These are phyloP conservation scores for Cephalotrichum gorgonifer DNA, from an alignment of 2,329 filamentous ascomycete genomes.

Conservation along the genomic window DNA sequence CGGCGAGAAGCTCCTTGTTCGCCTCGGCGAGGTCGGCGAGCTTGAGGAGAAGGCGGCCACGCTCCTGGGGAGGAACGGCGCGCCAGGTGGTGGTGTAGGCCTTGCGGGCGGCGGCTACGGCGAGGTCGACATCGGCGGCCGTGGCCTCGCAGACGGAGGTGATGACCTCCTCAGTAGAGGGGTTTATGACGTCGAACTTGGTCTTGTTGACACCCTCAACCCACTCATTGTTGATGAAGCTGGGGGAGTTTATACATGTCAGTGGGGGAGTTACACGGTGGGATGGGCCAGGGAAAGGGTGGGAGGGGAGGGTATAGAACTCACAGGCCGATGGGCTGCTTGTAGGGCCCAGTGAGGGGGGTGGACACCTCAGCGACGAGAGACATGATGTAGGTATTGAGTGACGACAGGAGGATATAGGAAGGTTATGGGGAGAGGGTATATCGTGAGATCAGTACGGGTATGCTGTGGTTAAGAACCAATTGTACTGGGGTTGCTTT, in stretches of 20 bases:
- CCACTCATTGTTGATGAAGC: constrained; percentile 91
- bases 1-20: constrained; percentile 64
- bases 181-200: constrained; percentile 90
- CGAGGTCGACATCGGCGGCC: constrained; percentile 75
- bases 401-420: too few relatives aligned
- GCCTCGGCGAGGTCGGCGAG: constrained; percentile 74
- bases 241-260: constrained; percentile 25
- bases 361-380: constrained; percentile 56
- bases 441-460: too few relatives aligned
- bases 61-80: constrained; percentile 58
- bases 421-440: too few relatives aligned
- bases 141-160: constrained; percentile 73
- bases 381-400: constrained; percentile 22
- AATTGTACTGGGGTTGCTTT: too few relatives aligned
- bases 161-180: constrained; percentile 74
- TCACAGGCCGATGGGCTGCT: constrained; percentile 53
- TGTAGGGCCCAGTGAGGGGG: constrained; percentile 49
- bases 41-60: constrained; percentile 60
- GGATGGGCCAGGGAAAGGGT: background rate
- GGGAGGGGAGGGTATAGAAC: constrained; percentile 15
- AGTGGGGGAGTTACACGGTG: background rate
- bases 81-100: constrained; percentile 70
- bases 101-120: constrained; percentile 75
- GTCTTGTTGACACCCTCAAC: constrained; percentile 70
- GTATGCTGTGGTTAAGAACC: too few relatives aligned